A percentile compares a stretch with the other conserved stretches of the same genome.
phyloP scores from a whole-genome alignment of 495 filamentous ascomycete species.

The Melanomma pulvis-pyrius region DNA sequence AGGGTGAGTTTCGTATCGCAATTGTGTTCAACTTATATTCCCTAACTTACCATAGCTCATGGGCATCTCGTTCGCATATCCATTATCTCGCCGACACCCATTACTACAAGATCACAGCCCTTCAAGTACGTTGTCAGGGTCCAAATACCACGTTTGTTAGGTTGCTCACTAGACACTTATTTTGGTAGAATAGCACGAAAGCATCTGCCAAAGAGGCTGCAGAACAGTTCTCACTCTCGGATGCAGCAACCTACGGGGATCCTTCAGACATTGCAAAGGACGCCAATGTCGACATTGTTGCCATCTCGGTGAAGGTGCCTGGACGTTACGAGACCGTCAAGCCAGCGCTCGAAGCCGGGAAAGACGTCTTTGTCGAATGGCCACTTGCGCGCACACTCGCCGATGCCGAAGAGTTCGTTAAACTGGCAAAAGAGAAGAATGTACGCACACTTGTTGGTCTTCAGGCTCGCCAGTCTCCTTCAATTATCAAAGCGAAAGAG shows the following conservation, averaged over 20 bases:
- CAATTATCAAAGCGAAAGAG: slow-evolving; percentile 43
- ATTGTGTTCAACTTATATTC: too few relatives aligned
- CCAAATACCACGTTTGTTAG: too few relatives aligned
- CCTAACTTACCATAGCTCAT: too few relatives aligned
- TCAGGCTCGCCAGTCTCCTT: slow-evolving; percentile 53
- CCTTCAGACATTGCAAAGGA: slow-evolving; percentile 52
- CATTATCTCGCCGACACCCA: slow-evolving; percentile 50
- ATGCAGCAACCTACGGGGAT: slow-evolving; percentile 55
- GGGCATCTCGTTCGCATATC: slow-evolving; percentile 59
- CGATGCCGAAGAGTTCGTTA: slow-evolving; percentile 49
- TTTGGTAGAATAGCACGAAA: slow-evolving; percentile 60
- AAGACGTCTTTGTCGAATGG: slow-evolving; percentile 64
- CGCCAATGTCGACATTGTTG: slow-evolving; percentile 62
- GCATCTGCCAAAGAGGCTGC: slow-evolving; percentile 56
- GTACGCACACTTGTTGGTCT: slow-evolving; percentile 56
- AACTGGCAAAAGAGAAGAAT: slow-evolving; percentile 43
- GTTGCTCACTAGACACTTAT: too few relatives aligned
- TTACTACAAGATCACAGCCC: slow-evolving; percentile 57
- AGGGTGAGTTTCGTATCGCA: too few relatives aligned
- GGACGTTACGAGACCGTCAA: slow-evolving; percentile 53
- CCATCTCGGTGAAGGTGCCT: slow-evolving; percentile 58
- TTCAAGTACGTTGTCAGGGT: too few relatives aligned
- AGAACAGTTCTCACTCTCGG: slow-evolving; percentile 42
- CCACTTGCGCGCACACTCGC: slow-evolving; percentile 45
- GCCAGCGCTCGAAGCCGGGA: slow-evolving; percentile 57